Evolutionary conservation across 1,284 basidiomycete genomes (phyloP), one percentile per base, ranked within the genome.

Genomic region (Exobasidium rhododendri): DNA sequence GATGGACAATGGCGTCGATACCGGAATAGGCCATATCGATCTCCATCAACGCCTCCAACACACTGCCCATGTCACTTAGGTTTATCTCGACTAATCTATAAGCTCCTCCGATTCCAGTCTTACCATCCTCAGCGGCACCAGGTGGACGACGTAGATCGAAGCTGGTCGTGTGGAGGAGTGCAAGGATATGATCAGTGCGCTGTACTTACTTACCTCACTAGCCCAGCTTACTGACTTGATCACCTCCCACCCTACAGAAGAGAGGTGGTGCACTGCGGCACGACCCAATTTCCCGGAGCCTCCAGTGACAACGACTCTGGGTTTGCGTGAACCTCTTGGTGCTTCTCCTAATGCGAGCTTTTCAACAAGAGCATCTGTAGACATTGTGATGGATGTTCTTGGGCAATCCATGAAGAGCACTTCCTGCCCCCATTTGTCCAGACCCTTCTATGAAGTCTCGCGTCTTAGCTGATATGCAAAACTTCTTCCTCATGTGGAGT

Each of bases 1-100:
- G 65, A 51, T 81, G 81, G 26, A 81, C 79, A 7, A 81, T 75
- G 0, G 81, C 80, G 57, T 81, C 75, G 3, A 81, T 67, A 1
- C 79, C 77, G 22, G 68, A 68, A 63, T 80, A 81, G 0, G 75
- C 75, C 69, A 80, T 78, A 58, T 82, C 81, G 14, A 64, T 46
- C 43, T 70, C 67, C 62, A 71, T 67, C 7, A 75, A 53, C 20
- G 71, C 67, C 56, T 75, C 71, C 20, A 81, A 64, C 7, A 81
- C 80, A 50, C 77, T 70, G 4, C 80, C 80, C 69, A 80, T 80
- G 44, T 80, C 71, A 17, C 69, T 77, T 17, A 81, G 65, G 44
- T 81, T 79, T 32, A 72, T 67, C 5, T 75, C 69, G 28, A 80
- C 68, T 47, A 69, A 75, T 0, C 68, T 65, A 13, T 65, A 69